Evolutionary conservation across 2,329 filamentous ascomycete genomes (phyloP).

Genomic region (Penicillium sp.): DNA sequence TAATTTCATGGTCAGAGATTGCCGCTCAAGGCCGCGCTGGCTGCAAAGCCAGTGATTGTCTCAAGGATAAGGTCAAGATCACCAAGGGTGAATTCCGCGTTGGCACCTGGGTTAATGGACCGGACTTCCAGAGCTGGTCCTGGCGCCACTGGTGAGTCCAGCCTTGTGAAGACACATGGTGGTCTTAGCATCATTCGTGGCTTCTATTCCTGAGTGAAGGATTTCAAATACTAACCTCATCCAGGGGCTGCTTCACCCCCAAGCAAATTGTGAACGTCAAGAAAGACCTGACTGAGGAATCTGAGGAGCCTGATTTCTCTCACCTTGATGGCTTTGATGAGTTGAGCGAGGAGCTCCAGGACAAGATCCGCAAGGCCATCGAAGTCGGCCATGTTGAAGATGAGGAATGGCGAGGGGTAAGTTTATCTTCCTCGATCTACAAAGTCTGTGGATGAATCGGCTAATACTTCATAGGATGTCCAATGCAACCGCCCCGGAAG

Average conservation of each 20-base stretch:
- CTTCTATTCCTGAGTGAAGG: background rate
- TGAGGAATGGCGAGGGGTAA: slow-evolving; percentile 80
- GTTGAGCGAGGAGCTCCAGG: slow-evolving; percentile 57
- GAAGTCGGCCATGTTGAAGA: slow-evolving; percentile 71
- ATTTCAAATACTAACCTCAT: background rate
- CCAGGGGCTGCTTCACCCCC: slow-evolving; percentile 82
- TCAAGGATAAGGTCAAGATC: slow-evolving; percentile 61
- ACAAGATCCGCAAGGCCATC: slow-evolving; percentile 64
- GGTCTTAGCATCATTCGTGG: background rate
- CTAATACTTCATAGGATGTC: slow-evolving; percentile 50
- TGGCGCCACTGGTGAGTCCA: slow-evolving; percentile 79
- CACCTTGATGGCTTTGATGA: slow-evolving; percentile 75
- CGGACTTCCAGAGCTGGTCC: slow-evolving; percentile 54
- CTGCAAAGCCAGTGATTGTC: slow-evolving; percentile 67
- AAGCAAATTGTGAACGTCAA: slow-evolving; percentile 57
- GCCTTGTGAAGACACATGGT: background rate
- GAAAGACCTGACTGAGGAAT: slow-evolving; percentile 29
- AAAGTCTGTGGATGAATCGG: background rate
- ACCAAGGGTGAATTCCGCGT: slow-evolving; percentile 69
- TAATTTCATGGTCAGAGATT: slow-evolving; percentile 48
- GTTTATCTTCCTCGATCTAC: slow-evolving; percentile 24
- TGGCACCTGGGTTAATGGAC: slow-evolving; percentile 60
- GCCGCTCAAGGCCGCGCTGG: slow-evolving; percentile 62
- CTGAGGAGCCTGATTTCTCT: slow-evolving; percentile 50
- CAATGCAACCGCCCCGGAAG: slow-evolving; percentile 63